Conservation (phyloP, 129 eudicot species). For the Flaveria linearis region DNA sequence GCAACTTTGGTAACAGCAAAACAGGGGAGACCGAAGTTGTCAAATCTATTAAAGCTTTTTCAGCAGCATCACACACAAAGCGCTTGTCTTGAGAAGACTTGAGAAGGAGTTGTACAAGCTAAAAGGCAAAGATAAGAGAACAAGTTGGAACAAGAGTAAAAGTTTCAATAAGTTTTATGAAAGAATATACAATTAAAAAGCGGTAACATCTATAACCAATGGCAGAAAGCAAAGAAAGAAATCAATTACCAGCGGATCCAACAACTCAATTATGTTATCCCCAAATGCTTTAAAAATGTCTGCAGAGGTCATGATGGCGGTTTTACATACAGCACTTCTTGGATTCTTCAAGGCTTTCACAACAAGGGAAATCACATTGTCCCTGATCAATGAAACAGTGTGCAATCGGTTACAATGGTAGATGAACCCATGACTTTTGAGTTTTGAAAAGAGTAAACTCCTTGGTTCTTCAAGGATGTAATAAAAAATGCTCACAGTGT, state of each 20-base stretch:
- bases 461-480: neutral
- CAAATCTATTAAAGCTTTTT: constrained; percentile 61
- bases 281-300: constrained; percentile 78
- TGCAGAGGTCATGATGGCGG: constrained; percentile 72
- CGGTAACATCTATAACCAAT: constrained; percentile 1
- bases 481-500: constrained; percentile 48
- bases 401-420: neutral
- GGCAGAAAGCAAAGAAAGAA: neutral
- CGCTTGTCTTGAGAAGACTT: constrained; percentile 91
- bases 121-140: constrained; percentile 22
- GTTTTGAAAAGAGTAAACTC: neutral
- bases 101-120: constrained; percentile 86
- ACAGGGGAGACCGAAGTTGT: constrained; percentile 58
- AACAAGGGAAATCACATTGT: constrained; percentile 53
- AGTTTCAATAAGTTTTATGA: neutral
- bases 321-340: constrained; percentile 89
- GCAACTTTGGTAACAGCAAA: constrained; percentile 68
- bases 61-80: constrained; percentile 93
- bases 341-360: constrained; percentile 88
- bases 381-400: constrained; percentile 44
- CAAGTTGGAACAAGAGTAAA: constrained; percentile 10
- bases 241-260: constrained; percentile 69
- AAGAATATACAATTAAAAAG: neutral
- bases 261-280: constrained; percentile 54
- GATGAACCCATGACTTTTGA: neutral